A percentile compares a stretch with the other conserved stretches of the same genome.
These are phyloP conservation scores for Podila clonocystis DNA, from an alignment of 192 early-diverging fungal genomes.

Conservation along the genomic window DNA sequence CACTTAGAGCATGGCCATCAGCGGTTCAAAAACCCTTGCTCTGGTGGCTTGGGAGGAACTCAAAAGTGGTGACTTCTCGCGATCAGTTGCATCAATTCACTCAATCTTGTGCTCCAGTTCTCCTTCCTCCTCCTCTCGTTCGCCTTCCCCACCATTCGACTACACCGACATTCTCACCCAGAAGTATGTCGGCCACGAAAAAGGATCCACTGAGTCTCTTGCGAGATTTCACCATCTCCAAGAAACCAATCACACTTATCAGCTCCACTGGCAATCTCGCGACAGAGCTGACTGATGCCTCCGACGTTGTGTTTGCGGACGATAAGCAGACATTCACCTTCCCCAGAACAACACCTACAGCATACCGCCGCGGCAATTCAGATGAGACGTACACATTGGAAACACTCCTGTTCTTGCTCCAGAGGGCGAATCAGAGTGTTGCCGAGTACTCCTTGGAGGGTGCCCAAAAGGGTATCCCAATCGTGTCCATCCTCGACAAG, in stretches of 20 bases:
- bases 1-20: too few species aligned
- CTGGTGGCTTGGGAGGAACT: background rate
- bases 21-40: too few species aligned
- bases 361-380: slow-evolving; percentile 63
- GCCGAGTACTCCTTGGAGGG: slow-evolving; percentile 78
- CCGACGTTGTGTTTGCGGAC: slow-evolving; percentile 67
- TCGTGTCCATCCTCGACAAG: slow-evolving; percentile 81
- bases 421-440: slow-evolving; percentile 70
- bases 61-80: background rate
- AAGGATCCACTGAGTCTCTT: slow-evolving; percentile 65
- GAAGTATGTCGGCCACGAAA: slow-evolving; percentile 32
- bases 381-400: slow-evolving; percentile 75
- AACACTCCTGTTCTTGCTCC: slow-evolving; percentile 77
- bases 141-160: background rate
- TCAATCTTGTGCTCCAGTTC: background rate
- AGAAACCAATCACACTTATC: slow-evolving; percentile 62
- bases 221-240: slow-evolving; percentile 67
- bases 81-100: too few species aligned
- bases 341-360: slow-evolving; percentile 65
- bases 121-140: background rate
- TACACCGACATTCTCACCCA: background rate
- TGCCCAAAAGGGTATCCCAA: slow-evolving; percentile 64
- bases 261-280: slow-evolving; percentile 52
- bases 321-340: slow-evolving; percentile 57
- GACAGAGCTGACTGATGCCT: slow-evolving; percentile 55